phyloP scores from a whole-genome alignment of 2,329 filamentous ascomycete species.

The Cadophora sp. region DNA sequence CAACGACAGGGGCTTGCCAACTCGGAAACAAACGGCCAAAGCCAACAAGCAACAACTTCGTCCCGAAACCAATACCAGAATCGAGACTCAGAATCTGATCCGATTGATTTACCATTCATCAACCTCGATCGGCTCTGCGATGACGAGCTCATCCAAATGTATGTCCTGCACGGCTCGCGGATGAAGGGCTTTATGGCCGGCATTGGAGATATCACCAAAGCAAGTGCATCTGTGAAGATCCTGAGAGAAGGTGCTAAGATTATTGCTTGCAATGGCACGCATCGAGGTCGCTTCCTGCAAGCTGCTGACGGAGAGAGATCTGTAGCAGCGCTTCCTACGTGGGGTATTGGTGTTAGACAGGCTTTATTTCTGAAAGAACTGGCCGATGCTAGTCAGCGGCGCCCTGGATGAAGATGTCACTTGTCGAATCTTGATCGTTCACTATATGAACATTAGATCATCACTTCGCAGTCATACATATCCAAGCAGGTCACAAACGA shows the following conservation, averaged over 20 bases:
- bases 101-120: constrained; percentile 21
- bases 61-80: background rate
- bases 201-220: constrained; percentile 26
- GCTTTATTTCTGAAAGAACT: constrained; percentile 9
- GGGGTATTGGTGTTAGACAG: constrained; percentile 6
- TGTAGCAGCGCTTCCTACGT: constrained; percentile 1
- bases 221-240: constrained; percentile 21
- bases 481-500: too few species aligned
- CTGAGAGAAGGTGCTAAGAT: constrained; percentile 23
- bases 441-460: too few species aligned
- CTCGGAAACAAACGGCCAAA: background rate
- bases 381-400: constrained; percentile 7
- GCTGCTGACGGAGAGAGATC: background rate
- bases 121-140: constrained; percentile 32
- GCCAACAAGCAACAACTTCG: background rate
- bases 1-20: constrained; percentile 10
- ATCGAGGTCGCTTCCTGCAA: constrained; percentile 9
- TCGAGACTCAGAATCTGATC: background rate
- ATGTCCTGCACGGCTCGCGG: constrained; percentile 22
- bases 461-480: too few species aligned
- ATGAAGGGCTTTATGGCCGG: constrained; percentile 29
- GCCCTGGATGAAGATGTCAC: background rate
- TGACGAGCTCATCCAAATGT: constrained; percentile 31
- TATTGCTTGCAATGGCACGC: constrained; percentile 12
- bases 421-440: too few species aligned